phyloP scores from a whole-genome alignment of 257 asterid species.

The Solanum clarkiae region DNA sequence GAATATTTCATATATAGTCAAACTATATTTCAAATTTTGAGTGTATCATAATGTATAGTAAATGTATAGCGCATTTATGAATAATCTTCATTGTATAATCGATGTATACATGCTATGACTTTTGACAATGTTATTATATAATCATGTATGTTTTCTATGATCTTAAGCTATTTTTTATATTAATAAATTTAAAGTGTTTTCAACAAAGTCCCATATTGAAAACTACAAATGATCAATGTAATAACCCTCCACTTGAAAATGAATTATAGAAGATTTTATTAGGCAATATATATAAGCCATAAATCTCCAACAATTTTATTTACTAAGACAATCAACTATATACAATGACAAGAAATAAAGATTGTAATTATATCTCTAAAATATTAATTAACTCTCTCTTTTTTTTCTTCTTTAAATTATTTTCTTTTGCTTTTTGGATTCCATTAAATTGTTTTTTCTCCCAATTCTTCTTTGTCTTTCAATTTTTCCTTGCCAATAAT shows the following conservation, averaged over 20 bases:
- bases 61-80: no score
- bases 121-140: no score
- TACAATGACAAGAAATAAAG: neutral
- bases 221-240: neutral
- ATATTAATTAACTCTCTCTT: neutral
- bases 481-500: conserved; percentile 7
- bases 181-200: no score
- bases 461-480: conserved; percentile 5
- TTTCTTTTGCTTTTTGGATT: conserved; percentile 34
- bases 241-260: neutral
- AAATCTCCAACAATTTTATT: neutral
- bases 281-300: neutral
- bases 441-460: conserved; percentile 10
- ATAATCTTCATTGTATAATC: no score
- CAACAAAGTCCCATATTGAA: neutral
- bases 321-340: neutral
- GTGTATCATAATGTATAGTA: no score
- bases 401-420: neutral
- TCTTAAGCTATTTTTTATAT: no score
- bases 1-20: no score
- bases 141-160: no score
- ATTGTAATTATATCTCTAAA: neutral
- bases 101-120: no score
- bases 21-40: no score
- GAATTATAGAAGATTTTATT: neutral